Percentiles rank a stretch among this genome's conserved stretches.
Conservation (phyloP, 148 eudicot genomes). For the Spergularia bocconei region DNA sequence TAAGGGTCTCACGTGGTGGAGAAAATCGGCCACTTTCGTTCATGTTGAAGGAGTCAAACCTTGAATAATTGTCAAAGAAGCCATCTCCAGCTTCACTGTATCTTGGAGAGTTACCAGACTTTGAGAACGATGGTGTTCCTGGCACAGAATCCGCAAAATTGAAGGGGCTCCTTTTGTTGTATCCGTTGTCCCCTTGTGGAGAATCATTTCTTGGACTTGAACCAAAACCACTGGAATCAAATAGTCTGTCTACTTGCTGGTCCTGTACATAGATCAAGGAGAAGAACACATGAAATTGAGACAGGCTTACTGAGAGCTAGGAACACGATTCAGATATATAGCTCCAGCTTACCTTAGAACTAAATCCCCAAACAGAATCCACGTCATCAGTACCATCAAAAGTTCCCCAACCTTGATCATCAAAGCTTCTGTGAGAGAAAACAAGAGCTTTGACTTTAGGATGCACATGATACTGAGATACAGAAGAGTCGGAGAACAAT, state of each 20-base stretch:
- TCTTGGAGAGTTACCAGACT: slow-evolving; percentile 70
- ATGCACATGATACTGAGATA: neutral
- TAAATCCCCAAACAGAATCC: slow-evolving; percentile 95
- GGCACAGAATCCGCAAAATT: slow-evolving; percentile 84
- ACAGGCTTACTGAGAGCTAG: neutral
- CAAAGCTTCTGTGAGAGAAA: slow-evolving; percentile 58
- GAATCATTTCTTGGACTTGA: slow-evolving; percentile 66
- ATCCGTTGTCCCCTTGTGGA: slow-evolving; percentile 47
- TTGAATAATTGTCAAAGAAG: slow-evolving; percentile 60
- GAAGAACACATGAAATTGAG: neutral
- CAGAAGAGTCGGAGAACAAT: neutral
- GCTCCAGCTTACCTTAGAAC: slow-evolving; percentile 52
- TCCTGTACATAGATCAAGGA: slow-evolving; percentile 41
- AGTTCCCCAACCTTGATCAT: slow-evolving; percentile 78
- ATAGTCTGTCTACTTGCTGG: slow-evolving; percentile 57
- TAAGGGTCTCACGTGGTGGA: slow-evolving; percentile 55
- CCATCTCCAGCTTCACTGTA: slow-evolving; percentile 57
- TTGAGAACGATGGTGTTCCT: slow-evolving; percentile 69
- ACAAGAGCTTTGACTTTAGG: slow-evolving; percentile 4
- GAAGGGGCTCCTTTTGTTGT: slow-evolving; percentile 54
- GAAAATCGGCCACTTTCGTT: slow-evolving; percentile 39
- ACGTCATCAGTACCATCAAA: slow-evolving; percentile 84
- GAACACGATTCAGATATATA: slow-evolving; percentile 1
- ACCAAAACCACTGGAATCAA: slow-evolving; percentile 61
- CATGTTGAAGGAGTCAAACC: slow-evolving; percentile 54